phyloP scores from a whole-genome alignment of 306 rosid species.

The Glycine latifolia region DNA sequence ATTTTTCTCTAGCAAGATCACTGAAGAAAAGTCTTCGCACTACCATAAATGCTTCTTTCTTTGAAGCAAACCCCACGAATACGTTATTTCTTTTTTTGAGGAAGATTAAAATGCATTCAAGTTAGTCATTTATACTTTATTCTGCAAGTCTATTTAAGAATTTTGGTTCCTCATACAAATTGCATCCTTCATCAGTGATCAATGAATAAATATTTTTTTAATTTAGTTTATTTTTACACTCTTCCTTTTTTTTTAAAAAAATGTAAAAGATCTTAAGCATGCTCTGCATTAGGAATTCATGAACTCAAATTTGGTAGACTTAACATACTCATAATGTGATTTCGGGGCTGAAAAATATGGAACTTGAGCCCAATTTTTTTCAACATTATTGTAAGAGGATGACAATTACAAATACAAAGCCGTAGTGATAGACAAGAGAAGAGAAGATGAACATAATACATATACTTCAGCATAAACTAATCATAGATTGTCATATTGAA shows the following conservation, averaged over 20 bases:
- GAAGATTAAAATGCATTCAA: neutral
- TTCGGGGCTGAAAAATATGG: too few relatives aligned
- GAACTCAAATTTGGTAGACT: neutral
- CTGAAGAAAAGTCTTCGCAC: neutral
- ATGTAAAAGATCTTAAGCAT: neutral
- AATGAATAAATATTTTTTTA: too few relatives aligned
- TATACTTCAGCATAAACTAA: neutral
- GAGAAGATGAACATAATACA: too few relatives aligned
- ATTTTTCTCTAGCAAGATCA: neutral
- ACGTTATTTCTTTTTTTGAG: neutral
- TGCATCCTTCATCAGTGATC: too few relatives aligned
- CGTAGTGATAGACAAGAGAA: neutral
- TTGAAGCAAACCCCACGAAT: constrained; percentile 16
- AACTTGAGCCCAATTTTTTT: too few relatives aligned
- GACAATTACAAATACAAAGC: too few relatives aligned
- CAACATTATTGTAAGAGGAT: too few relatives aligned
- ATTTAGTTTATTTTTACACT: too few relatives aligned
- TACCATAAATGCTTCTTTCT: neutral
- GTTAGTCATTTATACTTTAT: neutral
- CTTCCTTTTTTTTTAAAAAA: too few relatives aligned
- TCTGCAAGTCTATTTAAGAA: neutral
- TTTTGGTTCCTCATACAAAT: neutral
- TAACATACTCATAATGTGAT: too few relatives aligned
- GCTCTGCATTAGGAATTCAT: too few relatives aligned
- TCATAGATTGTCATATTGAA: too few relatives aligned